Evolutionary conservation across 129 eudicot genomes (phyloP).

Genomic region (Flaveria sonorensis): DNA sequence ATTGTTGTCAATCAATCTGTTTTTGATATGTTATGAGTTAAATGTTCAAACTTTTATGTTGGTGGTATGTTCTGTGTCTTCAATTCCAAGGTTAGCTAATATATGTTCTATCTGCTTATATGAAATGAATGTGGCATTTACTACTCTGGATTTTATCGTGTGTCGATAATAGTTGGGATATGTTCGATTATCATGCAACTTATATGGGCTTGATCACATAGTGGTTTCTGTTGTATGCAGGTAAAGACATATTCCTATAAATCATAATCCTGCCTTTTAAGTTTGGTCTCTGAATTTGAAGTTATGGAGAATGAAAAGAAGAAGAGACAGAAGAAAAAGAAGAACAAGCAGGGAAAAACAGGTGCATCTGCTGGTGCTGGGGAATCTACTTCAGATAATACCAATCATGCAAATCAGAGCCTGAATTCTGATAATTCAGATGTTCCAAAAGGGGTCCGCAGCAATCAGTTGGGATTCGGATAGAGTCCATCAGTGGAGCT

Average conservation of each 20-base stretch:
- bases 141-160: neutral
- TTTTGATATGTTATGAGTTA: neutral
- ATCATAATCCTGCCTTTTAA: slow-evolving; percentile 4
- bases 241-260: slow-evolving; percentile 14
- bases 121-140: slow-evolving; percentile 16
- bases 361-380: slow-evolving; percentile 38
- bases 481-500: slow-evolving; percentile 38
- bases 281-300: slow-evolving; percentile 23
- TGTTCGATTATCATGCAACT: slow-evolving; percentile 21
- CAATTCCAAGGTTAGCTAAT: neutral
- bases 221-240: slow-evolving; percentile 29
- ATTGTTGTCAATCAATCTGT: neutral
- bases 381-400: slow-evolving; percentile 38
- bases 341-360: slow-evolving; percentile 58
- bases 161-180: neutral
- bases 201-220: slow-evolving; percentile 14
- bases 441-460: slow-evolving; percentile 30
- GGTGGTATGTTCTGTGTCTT: slow-evolving; percentile 10
- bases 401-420: slow-evolving; percentile 32
- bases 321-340: slow-evolving; percentile 73
- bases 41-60: neutral
- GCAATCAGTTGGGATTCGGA: slow-evolving; percentile 32
- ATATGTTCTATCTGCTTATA: neutral
- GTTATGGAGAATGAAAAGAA: slow-evolving; percentile 73
- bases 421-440: slow-evolving; percentile 32